Evolutionary conservation across 2,329 filamentous ascomycete species (phyloP), one percentile per base, ranked within the genome.

Genomic region (Podosphaera fusca): DNA sequence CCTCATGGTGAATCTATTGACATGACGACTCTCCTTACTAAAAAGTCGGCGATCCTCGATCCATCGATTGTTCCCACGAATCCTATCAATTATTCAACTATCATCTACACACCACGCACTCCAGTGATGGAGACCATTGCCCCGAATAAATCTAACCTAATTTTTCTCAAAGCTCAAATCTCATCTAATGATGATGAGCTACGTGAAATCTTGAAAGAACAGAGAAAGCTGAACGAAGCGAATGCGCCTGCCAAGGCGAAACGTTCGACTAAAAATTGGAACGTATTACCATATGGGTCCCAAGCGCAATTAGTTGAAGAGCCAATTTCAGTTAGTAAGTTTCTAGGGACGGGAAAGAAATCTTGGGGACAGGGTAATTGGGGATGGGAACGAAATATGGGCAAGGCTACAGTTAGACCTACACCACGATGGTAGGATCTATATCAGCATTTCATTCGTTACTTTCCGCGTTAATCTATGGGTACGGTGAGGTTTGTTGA

Each of bases 91-190:
- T 73, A 84, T 0, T 74, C 85, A 3, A 66, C 70, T 29, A 85
- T 87, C 61, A 55, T 67, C 0, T 96, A 95, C 68, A 78, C 69
- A 0, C 78, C 82, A 0, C 81, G 90, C 21, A 73, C 75, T 12
- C 82, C 89, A 0, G 84, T 96, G 57, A 94, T 96, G 87, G 76
- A 85, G 57, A 69, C 75, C 0, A 74, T 95, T 50, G 74, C 75
- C 6, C 65, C 67, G 0, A 35, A 38, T 29, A 69, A 70, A 31
- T 63, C 68, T 45, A 63, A 71, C 57, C 70, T 80, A 3, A 70
- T 74, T 7, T 92, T 92, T 66, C 76, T 96, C 55, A 82, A 79
- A 64, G 90, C 92, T 0, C 92, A 98, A 69, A 92, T 95, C 63
- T 79, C 81, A 4, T 78, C 74, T 38, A 75, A 81, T 56, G 85